A percentile compares a stretch with the other conserved stretches of the same genome.
phyloP scores from a whole-genome alignment of 108 stramenopile genomes.

The Cylindrotheca closterium region DNA sequence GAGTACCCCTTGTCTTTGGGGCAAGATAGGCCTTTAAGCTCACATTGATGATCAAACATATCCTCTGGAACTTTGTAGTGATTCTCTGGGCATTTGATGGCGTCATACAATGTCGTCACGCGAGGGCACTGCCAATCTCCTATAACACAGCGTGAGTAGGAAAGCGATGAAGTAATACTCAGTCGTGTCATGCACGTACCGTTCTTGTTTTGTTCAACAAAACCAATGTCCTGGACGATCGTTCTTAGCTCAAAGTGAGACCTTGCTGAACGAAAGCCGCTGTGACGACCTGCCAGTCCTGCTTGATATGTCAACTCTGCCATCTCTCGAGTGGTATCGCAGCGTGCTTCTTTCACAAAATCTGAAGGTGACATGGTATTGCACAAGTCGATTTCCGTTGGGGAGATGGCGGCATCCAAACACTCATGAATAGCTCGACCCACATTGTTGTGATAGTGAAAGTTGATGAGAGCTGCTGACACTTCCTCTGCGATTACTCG shows the following conservation, averaged over 20 bases:
- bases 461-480: conserved; percentile 18
- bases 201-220: conserved; percentile 11
- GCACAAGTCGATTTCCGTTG: background rate
- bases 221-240: conserved; percentile 30
- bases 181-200: conserved; percentile 2
- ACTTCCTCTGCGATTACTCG: conserved; percentile 24
- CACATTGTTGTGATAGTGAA: conserved; percentile 13
- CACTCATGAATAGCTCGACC: conserved; percentile 7
- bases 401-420: background rate
- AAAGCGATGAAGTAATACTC: too few relatives aligned
- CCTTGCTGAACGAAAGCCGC: conserved; percentile 27
- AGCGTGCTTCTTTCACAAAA: background rate
- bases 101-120: conserved; percentile 17
- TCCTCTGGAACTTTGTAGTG: conserved; percentile 6
- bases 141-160: too few relatives aligned
- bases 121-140: conserved; percentile 20
- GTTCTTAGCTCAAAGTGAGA: conserved; percentile 33
- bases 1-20: conserved; percentile 6
- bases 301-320: background rate
- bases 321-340: conserved; percentile 15
- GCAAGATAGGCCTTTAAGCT: conserved; percentile 12
- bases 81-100: conserved; percentile 27
- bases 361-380: background rate
- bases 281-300: conserved; percentile 2
- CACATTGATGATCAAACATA: conserved; percentile 17